phyloP scores from a whole-genome alignment of 768 basidiomycete genomes.

The Tulasnella sp. region DNA sequence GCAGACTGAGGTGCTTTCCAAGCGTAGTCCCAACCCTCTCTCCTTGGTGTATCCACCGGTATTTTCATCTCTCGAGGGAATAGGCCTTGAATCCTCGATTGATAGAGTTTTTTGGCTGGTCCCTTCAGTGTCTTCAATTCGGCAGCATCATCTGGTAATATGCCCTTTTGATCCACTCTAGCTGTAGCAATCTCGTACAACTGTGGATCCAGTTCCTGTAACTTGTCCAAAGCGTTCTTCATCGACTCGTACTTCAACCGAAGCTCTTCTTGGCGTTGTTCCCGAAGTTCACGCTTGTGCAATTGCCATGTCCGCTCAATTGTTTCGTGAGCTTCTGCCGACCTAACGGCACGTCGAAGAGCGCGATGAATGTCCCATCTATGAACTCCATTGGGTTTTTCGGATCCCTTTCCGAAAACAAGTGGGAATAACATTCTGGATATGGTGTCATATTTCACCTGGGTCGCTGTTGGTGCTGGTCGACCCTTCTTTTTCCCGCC shows the following conservation, averaged over 20 bases:
- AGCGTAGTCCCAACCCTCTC: slow-evolving; percentile 75
- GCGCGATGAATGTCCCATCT: slow-evolving; percentile 65
- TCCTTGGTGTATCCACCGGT: slow-evolving; percentile 74
- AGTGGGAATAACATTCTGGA: slow-evolving; percentile 50
- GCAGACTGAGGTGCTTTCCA: slow-evolving; percentile 45
- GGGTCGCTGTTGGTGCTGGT: slow-evolving; percentile 7
- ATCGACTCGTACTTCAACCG: slow-evolving; percentile 69
- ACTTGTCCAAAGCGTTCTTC: slow-evolving; percentile 72
- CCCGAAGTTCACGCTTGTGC: slow-evolving; percentile 60
- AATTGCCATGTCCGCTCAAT: slow-evolving; percentile 85
- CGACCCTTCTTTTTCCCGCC: slow-evolving; percentile 6
- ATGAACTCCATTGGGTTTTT: slow-evolving; percentile 67
- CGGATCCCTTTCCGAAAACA: slow-evolving; percentile 52
- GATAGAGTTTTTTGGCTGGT: slow-evolving; percentile 54
- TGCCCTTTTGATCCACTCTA: slow-evolving; percentile 46
- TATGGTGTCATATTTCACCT: slow-evolving; percentile 10
- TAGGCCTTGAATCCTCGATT: slow-evolving; percentile 42
- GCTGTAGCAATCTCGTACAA: slow-evolving; percentile 23
- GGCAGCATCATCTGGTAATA: slow-evolving; percentile 49
- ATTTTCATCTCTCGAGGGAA: slow-evolving; percentile 80
- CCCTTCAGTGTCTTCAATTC: slow-evolving; percentile 48
- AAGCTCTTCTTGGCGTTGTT: slow-evolving; percentile 53
- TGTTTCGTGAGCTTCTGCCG: slow-evolving; percentile 79
- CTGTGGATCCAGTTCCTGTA: slow-evolving; percentile 30
- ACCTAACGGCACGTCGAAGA: slow-evolving; percentile 73